Conservation (phyloP, 768 basidiomycete genomes). For the Rickenella mellea region DNA sequence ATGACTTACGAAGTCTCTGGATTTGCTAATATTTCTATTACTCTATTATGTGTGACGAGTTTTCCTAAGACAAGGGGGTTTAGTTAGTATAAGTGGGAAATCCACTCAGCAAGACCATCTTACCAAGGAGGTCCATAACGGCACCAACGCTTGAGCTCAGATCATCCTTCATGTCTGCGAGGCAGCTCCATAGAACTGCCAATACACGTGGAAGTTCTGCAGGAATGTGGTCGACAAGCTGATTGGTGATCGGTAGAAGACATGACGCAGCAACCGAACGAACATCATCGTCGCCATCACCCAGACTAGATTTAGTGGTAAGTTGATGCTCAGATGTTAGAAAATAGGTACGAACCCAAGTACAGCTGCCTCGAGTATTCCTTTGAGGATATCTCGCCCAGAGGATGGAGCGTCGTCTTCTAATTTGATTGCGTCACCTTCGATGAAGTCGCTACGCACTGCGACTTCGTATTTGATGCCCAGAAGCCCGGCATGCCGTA, state of each 20-base stretch:
- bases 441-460: constrained; percentile 78
- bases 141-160: constrained; percentile 92
- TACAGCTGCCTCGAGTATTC: constrained; percentile 84
- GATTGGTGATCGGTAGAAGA: constrained; percentile 75
- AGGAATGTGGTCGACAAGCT: constrained; percentile 68
- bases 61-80: constrained; percentile 45
- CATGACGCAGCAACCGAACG: constrained; percentile 91
- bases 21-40: constrained; percentile 67
- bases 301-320: constrained; percentile 42
- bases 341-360: constrained; percentile 55
- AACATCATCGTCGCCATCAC: constrained; percentile 92
- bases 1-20: constrained; percentile 60
- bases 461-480: constrained; percentile 98
- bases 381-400: constrained; percentile 49
- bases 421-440: constrained; percentile 18
- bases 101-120: constrained; percentile 10
- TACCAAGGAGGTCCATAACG: constrained; percentile 96
- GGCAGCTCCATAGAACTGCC: constrained; percentile 81
- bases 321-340: not conserved
- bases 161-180: constrained; percentile 92
- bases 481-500: constrained; percentile 93
- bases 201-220: constrained; percentile 67
- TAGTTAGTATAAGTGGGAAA: not conserved
- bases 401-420: constrained; percentile 4
- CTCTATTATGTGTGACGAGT: constrained; percentile 68